phyloP scores from a whole-genome alignment of 495 filamentous ascomycete genomes.

The Neurospora cerealis region DNA sequence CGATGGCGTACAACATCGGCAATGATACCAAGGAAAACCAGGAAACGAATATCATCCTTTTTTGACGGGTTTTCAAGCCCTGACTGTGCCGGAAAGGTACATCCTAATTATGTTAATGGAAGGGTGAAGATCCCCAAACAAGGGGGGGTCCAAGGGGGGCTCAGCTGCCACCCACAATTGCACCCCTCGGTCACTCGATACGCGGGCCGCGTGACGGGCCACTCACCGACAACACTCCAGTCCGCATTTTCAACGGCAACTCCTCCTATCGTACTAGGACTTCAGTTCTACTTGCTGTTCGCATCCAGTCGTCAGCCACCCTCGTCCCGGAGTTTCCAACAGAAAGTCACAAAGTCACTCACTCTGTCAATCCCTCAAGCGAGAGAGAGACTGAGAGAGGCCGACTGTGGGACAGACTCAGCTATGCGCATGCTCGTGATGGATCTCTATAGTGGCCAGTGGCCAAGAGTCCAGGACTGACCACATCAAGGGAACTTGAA shows the following conservation, averaged over 20 bases:
- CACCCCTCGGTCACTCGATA: constrained; percentile 10
- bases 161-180: constrained; percentile 17
- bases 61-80: neutral
- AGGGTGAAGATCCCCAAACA: neutral
- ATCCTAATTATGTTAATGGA: neutral
- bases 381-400: neutral
- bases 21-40: neutral
- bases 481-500: neutral
- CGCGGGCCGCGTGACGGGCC: constrained; percentile 13
- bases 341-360: neutral
- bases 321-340: neutral
- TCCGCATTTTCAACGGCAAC: neutral
- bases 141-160: constrained; percentile 8
- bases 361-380: neutral
- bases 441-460: neutral
- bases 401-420: neutral
- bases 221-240: neutral
- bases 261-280: neutral
- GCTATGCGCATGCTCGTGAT: neutral
- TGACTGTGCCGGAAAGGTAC: neutral
- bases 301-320: neutral
- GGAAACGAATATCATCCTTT: neutral
- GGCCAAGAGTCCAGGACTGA: neutral
- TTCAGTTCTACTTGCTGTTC: neutral
- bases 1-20: neutral